These are phyloP conservation scores for Penicillium rolfsii DNA, from an alignment of 2,329 filamentous ascomycete species.

Conservation along the genomic window DNA sequence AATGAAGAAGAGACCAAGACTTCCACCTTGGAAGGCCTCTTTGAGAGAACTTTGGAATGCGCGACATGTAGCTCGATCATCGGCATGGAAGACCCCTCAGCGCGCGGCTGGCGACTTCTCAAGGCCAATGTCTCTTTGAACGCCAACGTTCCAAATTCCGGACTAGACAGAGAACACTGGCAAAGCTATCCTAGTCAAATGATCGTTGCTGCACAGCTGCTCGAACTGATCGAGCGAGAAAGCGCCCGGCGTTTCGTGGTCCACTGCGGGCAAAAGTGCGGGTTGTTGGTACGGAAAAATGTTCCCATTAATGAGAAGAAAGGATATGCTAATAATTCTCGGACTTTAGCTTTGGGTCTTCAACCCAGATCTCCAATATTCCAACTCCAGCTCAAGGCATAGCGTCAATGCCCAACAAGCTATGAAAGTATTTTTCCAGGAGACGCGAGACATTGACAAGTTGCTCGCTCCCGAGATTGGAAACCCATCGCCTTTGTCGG, in stretches of 20 bases:
- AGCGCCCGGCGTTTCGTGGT: conserved; percentile 61
- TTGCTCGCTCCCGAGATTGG: conserved; percentile 43
- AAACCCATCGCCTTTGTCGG: conserved; percentile 44
- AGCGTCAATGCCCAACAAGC: conserved; percentile 50
- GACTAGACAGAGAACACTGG: conserved; percentile 38
- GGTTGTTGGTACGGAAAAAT: conserved; percentile 41
- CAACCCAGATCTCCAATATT: conserved; percentile 62
- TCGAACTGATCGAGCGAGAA: conserved; percentile 59
- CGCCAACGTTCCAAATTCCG: conserved; percentile 26
- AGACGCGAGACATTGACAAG: conserved; percentile 35
- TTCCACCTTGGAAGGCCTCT: conserved; percentile 35
- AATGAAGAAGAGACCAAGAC: conserved; percentile 37
- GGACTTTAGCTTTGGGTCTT: conserved; percentile 60
- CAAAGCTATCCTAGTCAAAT: conserved; percentile 41
- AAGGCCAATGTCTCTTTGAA: conserved; percentile 51
- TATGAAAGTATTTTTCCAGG: conserved; percentile 61
- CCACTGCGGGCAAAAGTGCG: conserved; percentile 39
- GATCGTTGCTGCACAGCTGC: conserved; percentile 58
- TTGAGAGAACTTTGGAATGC: conserved; percentile 36
- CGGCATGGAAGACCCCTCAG: conserved; percentile 47
- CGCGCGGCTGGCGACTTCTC: conserved; percentile 53
- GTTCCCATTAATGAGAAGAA: neutral
- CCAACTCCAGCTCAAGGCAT: conserved; percentile 46
- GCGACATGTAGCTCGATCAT: conserved; percentile 35
- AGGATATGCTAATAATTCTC: neutral